phyloP scores from a whole-genome alignment of 2,329 filamentous ascomycete species.

The Epichloe bromicola region DNA sequence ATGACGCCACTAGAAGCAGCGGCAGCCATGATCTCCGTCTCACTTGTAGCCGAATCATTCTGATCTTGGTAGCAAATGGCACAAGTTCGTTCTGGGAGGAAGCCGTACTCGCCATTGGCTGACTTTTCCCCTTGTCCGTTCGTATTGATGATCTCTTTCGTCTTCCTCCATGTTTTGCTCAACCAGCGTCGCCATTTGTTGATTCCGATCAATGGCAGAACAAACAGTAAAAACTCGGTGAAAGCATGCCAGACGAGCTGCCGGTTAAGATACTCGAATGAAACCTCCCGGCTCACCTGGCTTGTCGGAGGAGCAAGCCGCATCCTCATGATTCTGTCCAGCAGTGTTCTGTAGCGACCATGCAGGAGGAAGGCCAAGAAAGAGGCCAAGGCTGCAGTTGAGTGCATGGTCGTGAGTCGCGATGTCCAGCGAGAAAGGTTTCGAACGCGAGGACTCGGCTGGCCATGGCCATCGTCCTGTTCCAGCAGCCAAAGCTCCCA shows the following conservation, averaged over 20 bases:
- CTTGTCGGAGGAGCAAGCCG: constrained; percentile 74
- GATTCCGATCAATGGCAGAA: constrained; percentile 92
- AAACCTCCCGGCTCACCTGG: constrained; percentile 81
- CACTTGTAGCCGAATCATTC: constrained; percentile 57
- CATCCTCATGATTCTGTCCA: constrained; percentile 74
- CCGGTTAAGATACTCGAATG: constrained; percentile 93
- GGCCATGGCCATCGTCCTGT: constrained; percentile 62
- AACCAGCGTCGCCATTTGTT: constrained; percentile 86
- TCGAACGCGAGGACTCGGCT: constrained; percentile 36
- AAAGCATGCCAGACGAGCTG: constrained; percentile 99
- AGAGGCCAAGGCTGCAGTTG: constrained; percentile 66
- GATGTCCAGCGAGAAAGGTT: constrained; percentile 58
- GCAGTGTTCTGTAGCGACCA: constrained; percentile 78
- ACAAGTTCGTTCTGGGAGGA: constrained; percentile 85
- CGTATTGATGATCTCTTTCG: constrained; percentile 49
- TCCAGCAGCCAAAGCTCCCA: constrained; percentile 81
- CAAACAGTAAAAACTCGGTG: constrained; percentile 93
- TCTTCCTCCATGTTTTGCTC: constrained; percentile 72
- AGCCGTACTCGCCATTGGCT: constrained; percentile 61
- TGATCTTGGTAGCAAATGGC: constrained; percentile 95
- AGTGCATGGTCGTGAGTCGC: constrained; percentile 58
- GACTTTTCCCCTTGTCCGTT: constrained; percentile 33
- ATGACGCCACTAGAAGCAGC: constrained; percentile 63
- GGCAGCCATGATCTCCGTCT: constrained; percentile 63
- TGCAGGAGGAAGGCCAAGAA: constrained; percentile 88